Percentiles rank a stretch among this genome's conserved stretches.
Evolutionary conservation across 495 filamentous ascomycete genomes (phyloP).

Genomic region (Bacidia rubella): DNA sequence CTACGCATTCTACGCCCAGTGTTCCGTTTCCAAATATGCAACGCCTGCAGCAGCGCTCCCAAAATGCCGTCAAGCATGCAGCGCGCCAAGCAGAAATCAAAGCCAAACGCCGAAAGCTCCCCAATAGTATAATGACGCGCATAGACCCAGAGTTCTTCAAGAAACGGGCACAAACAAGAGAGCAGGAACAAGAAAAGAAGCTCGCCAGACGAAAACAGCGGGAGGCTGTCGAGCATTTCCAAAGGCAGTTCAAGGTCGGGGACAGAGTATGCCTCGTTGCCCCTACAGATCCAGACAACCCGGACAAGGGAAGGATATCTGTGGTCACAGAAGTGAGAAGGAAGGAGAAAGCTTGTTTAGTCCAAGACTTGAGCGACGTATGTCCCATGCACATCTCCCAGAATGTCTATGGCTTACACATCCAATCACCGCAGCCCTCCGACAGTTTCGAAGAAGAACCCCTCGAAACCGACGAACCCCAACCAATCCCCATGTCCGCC

Average conservation of each 20-base stretch:
- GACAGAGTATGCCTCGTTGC: constrained; percentile 14
- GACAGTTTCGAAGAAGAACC: background rate
- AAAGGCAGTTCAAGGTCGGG: constrained; percentile 8
- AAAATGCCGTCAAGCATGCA: background rate
- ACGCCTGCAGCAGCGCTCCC: background rate
- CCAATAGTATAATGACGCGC: constrained; percentile 60
- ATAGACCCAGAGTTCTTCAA: constrained; percentile 32
- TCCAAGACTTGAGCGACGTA: constrained; percentile 60
- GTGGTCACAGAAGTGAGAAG: constrained; percentile 44
- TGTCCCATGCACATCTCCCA: too few species aligned
- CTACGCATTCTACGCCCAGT: background rate
- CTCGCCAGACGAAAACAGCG: constrained; percentile 1
- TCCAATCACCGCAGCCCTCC: background rate
- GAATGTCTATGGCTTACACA: background rate
- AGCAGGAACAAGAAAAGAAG: background rate
- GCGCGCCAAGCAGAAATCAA: background rate
- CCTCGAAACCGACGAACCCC: constrained; percentile 7
- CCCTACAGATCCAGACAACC: constrained; percentile 35
- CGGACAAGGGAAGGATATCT: constrained; percentile 71
- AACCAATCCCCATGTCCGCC: constrained; percentile 48
- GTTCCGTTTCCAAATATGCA: background rate
- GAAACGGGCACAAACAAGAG: constrained; percentile 43
- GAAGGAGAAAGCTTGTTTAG: constrained; percentile 40
- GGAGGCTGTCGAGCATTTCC: constrained; percentile 6
- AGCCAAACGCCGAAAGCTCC: constrained; percentile 46